Evolutionary conservation across 208 protist genomes (phyloP).

Genomic region (Trichomonas vaginalis): DNA sequence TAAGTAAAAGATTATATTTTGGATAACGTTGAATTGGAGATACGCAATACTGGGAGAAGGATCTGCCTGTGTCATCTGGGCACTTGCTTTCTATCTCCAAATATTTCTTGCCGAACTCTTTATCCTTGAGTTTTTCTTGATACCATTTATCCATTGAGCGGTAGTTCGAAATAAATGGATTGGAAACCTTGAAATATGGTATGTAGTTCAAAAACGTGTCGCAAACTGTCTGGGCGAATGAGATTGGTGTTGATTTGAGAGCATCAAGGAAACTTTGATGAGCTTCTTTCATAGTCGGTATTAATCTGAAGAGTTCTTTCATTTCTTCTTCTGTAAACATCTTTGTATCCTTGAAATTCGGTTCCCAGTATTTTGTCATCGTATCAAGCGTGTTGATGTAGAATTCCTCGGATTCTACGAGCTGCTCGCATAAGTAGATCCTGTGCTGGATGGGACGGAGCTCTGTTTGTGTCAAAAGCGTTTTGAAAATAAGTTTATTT

Average conservation of each 20-base stretch:
- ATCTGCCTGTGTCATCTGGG: neutral
- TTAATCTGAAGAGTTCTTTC: neutral
- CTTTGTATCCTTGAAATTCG: neutral
- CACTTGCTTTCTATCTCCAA: neutral
- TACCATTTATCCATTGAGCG: neutral
- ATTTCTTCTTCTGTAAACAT: neutral
- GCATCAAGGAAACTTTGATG: neutral
- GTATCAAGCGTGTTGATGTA: neutral
- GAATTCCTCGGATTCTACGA: neutral
- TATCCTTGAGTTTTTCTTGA: neutral
- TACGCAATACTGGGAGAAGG: neutral
- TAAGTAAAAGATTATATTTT: neutral
- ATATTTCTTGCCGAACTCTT: neutral
- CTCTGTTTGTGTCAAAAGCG: neutral
- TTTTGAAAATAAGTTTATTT: neutral
- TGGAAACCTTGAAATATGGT: neutral
- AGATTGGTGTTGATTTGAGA: neutral
- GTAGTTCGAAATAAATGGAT: neutral
- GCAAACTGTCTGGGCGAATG: neutral
- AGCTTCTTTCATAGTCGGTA: neutral
- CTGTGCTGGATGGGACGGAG: neutral
- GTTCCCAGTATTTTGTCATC: neutral
- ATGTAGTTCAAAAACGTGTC: neutral
- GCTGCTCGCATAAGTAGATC: neutral
- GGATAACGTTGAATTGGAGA: neutral